A percentile compares a stretch with the other conserved stretches of the same genome.
Evolutionary conservation across 1,139 yeast genomes (phyloP).

Genomic region (Trichomonascaceae sp.): DNA sequence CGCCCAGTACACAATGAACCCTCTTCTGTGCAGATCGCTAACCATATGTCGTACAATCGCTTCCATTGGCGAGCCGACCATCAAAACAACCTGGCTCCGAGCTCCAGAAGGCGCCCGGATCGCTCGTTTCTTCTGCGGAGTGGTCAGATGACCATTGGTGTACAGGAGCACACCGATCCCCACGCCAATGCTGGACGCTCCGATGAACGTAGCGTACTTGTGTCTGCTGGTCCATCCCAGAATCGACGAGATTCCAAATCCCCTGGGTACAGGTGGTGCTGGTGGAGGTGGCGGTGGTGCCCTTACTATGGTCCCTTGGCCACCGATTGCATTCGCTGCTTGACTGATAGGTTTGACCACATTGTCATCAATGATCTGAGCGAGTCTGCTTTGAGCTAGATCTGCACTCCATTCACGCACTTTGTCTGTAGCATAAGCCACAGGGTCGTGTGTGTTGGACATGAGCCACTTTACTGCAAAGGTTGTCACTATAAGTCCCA

Average conservation of each 20-base stretch:
- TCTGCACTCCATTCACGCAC: slow-evolving; percentile 6
- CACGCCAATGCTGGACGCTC: slow-evolving; percentile 14
- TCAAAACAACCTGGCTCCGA: slow-evolving; percentile 56
- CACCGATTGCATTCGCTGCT: slow-evolving; percentile 2
- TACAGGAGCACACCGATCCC: slow-evolving; percentile 14
- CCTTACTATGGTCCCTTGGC: background rate
- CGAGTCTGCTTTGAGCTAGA: slow-evolving; percentile 4
- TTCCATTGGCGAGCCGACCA: slow-evolving; percentile 69
- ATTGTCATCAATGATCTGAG: slow-evolving; percentile 3
- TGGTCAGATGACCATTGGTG: slow-evolving; percentile 5
- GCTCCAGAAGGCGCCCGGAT: slow-evolving; percentile 55
- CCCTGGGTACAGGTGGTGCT: too few relatives aligned
- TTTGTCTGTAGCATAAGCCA: slow-evolving; percentile 9
- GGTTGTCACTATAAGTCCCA: too few relatives aligned
- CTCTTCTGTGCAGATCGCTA: slow-evolving; percentile 61
- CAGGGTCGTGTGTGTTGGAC: slow-evolving; percentile 8
- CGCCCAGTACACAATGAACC: slow-evolving; percentile 69
- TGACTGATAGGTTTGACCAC: slow-evolving; percentile 3
- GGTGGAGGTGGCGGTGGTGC: slow-evolving; percentile 20
- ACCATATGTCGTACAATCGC: slow-evolving; percentile 61
- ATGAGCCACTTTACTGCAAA: too few relatives aligned
- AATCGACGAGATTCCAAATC: slow-evolving; percentile 10
- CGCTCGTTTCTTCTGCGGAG: slow-evolving; percentile 33
- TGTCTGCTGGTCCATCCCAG: slow-evolving; percentile 18
- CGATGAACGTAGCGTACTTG: slow-evolving; percentile 15